Evolutionary conservation across 345 rosid species (phyloP).

Genomic region (Gossypium arboreum): DNA sequence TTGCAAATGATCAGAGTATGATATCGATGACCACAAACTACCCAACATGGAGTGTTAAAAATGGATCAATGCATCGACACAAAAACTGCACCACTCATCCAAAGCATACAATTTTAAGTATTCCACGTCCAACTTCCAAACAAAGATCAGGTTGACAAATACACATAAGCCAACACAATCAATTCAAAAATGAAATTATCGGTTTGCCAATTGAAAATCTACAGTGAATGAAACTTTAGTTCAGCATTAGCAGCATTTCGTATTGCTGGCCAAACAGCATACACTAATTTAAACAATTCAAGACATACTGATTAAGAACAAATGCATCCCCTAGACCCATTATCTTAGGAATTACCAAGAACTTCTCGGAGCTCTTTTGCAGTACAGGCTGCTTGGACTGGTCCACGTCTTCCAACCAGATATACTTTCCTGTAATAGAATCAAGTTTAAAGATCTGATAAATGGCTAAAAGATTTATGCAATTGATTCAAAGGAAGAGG

Average conservation of each 20-base stretch:
- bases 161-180: neutral
- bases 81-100: neutral
- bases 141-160: neutral
- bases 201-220: neutral
- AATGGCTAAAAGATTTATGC: slow-evolving; percentile 6
- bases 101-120: slow-evolving; percentile 1
- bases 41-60: neutral
- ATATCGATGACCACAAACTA: neutral
- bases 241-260: neutral
- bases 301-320: neutral
- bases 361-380: slow-evolving; percentile 93
- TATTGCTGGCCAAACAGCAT: neutral
- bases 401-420: slow-evolving; percentile 90
- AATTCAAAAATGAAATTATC: neutral
- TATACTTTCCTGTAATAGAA: slow-evolving; percentile 67
- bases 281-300: neutral
- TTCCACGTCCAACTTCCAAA: neutral
- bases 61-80: neutral
- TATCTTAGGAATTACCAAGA: slow-evolving; percentile 26
- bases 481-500: slow-evolving; percentile 1
- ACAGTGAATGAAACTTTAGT: slow-evolving; percentile 1
- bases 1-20: neutral
- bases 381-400: slow-evolving; percentile 96
- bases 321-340: neutral
- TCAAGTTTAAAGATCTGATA: neutral